Percentiles rank a stretch among this genome's conserved stretches.
These are phyloP conservation scores for Kodamaea lidongshanica DNA, from an alignment of 805 yeast species.

Conservation along the genomic window DNA sequence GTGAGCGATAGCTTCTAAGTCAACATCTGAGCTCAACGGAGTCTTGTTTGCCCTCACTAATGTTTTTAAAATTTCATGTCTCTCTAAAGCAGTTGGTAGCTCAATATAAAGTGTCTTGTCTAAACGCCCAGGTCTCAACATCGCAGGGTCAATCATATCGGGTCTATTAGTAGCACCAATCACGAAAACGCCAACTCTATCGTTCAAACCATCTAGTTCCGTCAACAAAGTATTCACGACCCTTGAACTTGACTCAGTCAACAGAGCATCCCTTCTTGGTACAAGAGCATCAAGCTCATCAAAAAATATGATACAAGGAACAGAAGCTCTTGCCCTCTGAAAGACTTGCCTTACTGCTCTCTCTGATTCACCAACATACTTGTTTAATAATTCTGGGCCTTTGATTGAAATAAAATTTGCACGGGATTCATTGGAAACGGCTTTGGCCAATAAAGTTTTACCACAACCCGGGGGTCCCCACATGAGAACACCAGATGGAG, in stretches of 20 bases:
- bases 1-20: conserved; percentile 54
- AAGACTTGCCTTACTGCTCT: conserved; percentile 91
- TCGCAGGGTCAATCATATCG: conserved; percentile 97
- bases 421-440: conserved; percentile 94
- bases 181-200: conserved; percentile 87
- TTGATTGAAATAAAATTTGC: conserved; percentile 94
- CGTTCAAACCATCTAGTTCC: conserved; percentile 91
- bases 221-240: conserved; percentile 93
- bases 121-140: conserved; percentile 93
- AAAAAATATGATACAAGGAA: conserved; percentile 91
- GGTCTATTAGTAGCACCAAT: conserved; percentile 97
- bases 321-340: conserved; percentile 83
- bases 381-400: conserved; percentile 92
- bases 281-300: conserved; percentile 96
- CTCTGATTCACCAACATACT: conserved; percentile 95
- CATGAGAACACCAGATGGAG: conserved; percentile 93
- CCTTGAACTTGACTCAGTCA: conserved; percentile 84
- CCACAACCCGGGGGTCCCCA: conserved; percentile 99
- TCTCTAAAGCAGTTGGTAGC: conserved; percentile 71
- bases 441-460: conserved; percentile 91
- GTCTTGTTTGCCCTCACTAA: conserved; percentile 66
- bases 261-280: conserved; percentile 83
- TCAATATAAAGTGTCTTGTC: conserved; percentile 91
- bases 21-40: conserved; percentile 62
- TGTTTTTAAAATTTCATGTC: conserved; percentile 76